phyloP scores from a whole-genome alignment of 2,329 filamentous ascomycete genomes.

The Aspergillus eucalypticola region DNA sequence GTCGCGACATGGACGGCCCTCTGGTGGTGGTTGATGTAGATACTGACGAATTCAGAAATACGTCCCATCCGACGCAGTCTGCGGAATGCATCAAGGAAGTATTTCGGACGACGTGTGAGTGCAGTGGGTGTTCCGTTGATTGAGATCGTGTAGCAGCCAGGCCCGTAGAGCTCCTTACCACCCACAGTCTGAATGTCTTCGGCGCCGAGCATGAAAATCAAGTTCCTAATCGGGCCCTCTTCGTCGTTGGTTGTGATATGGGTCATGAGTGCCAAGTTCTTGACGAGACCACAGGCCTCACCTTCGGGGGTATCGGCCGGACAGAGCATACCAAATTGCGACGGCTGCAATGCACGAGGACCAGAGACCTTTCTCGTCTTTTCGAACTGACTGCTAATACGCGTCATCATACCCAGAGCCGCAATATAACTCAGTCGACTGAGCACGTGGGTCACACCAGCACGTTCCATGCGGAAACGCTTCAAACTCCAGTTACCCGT shows the following conservation, averaged over 20 bases:
- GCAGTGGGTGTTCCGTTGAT: slow-evolving; percentile 95
- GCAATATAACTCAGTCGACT: slow-evolving; percentile 95
- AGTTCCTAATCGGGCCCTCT: slow-evolving; percentile 81
- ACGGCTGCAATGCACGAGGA: slow-evolving; percentile 91
- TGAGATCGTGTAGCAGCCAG: slow-evolving; percentile 85
- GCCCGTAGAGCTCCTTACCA: slow-evolving; percentile 81
- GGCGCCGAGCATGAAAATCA: slow-evolving; percentile 83
- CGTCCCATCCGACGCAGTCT: slow-evolving; percentile 84
- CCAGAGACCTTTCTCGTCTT: slow-evolving; percentile 97
- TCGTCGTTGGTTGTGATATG: slow-evolving; percentile 98
- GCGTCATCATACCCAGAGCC: slow-evolving; percentile 98
- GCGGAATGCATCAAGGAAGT: slow-evolving; percentile 82
- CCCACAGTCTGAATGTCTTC: slow-evolving; percentile 78
- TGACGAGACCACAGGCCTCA: slow-evolving; percentile 95
- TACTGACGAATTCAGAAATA: slow-evolving; percentile 94
- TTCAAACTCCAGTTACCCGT: slow-evolving; percentile 98
- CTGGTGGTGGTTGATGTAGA: slow-evolving; percentile 93
- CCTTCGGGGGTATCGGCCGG: slow-evolving; percentile 97
- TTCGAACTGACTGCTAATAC: slow-evolving; percentile 97
- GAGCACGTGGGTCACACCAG: slow-evolving; percentile 93
- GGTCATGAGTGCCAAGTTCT: slow-evolving; percentile 97
- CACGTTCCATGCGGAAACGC: slow-evolving; percentile 97
- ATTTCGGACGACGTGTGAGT: slow-evolving; percentile 79
- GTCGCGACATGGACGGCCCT: slow-evolving; percentile 92
- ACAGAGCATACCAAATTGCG: slow-evolving; percentile 97